Conservation (phyloP, 768 basidiomycete genomes). For the Rhodotorula babjevae region DNA sequence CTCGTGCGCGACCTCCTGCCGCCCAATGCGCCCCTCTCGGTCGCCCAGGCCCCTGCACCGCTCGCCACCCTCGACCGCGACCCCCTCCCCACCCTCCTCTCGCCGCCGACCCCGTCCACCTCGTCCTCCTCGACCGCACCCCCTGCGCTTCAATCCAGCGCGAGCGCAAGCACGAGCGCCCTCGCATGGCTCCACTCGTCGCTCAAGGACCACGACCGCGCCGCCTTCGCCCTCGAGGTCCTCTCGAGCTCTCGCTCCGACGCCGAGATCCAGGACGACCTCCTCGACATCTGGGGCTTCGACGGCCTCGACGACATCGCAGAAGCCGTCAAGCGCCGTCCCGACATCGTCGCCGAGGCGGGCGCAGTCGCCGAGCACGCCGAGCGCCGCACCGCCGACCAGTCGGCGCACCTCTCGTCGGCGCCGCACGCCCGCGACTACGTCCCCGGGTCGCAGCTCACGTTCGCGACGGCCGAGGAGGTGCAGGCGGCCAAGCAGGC, state of each 20-base stretch:
- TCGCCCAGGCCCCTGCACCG: neutral
- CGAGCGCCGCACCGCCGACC: neutral
- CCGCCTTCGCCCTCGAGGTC: slow-evolving; percentile 17
- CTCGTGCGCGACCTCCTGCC: neutral
- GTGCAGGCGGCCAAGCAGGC: slow-evolving; percentile 34
- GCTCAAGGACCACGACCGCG: slow-evolving; percentile 4
- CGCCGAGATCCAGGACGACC: slow-evolving; percentile 69
- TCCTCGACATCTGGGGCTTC: slow-evolving; percentile 76
- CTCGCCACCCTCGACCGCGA: slow-evolving; percentile 5
- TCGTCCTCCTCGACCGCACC: neutral
- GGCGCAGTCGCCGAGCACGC: too few species aligned
- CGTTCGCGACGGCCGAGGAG: slow-evolving; percentile 30
- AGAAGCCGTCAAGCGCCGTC: slow-evolving; percentile 63
- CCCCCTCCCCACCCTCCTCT: slow-evolving; percentile 12
- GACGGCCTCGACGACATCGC: slow-evolving; percentile 74
- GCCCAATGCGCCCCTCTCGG: neutral
- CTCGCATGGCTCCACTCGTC: slow-evolving; percentile 19
- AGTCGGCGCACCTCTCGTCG: slow-evolving; percentile 3
- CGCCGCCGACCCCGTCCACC: neutral
- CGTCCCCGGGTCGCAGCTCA: slow-evolving; percentile 33
- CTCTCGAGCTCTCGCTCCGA: slow-evolving; percentile 45
- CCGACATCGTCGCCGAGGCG: slow-evolving; percentile 47
- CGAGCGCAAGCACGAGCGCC: neutral
- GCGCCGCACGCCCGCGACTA: slow-evolving; percentile 26
- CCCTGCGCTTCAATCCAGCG: neutral